These are phyloP conservation scores for Saturnispora hagleri DNA, from an alignment of 805 yeast genomes.

Conservation along the genomic window DNA sequence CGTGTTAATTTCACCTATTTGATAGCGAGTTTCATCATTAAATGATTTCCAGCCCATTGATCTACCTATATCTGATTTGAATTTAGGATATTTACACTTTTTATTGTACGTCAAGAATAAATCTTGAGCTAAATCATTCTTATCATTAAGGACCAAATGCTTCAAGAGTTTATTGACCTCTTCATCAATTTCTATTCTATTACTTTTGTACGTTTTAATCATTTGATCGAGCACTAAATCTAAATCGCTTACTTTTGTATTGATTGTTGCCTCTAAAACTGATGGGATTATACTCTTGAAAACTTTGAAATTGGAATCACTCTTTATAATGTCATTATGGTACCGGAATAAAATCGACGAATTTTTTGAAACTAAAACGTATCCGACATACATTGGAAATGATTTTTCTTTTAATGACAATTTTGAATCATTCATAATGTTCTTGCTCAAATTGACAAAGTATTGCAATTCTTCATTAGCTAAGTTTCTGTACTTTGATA, in stretches of 20 bases:
- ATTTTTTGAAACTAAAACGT: slow-evolving; percentile 7
- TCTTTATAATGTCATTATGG: slow-evolving; percentile 7
- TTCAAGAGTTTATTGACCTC: slow-evolving; percentile 7
- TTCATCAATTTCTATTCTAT: slow-evolving; percentile 2
- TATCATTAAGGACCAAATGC: slow-evolving; percentile 5
- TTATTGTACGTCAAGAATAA: slow-evolving; percentile 8
- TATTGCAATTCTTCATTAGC: slow-evolving; percentile 3
- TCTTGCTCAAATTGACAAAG: slow-evolving; percentile 6
- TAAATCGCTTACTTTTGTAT: slow-evolving; percentile 8
- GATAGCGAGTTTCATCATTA: background rate
- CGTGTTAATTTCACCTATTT: slow-evolving; percentile 10
- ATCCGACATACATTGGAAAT: slow-evolving; percentile 7
- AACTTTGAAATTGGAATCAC: slow-evolving; percentile 9
- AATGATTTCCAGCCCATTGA: slow-evolving; percentile 6
- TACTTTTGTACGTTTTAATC: background rate
- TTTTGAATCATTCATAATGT: background rate
- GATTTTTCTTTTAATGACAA: slow-evolving; percentile 4
- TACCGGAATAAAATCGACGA: slow-evolving; percentile 9
- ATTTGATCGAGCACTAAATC: slow-evolving; percentile 8
- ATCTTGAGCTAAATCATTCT: slow-evolving; percentile 11
- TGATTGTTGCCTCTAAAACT: slow-evolving; percentile 6
- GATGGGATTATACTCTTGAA: slow-evolving; percentile 1
- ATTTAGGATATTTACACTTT: slow-evolving; percentile 3
- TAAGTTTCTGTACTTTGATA: slow-evolving; percentile 2
- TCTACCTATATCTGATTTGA: slow-evolving; percentile 4